phyloP scores from a whole-genome alignment of 2,329 filamentous ascomycete genomes.

The Beauveria sp. region DNA sequence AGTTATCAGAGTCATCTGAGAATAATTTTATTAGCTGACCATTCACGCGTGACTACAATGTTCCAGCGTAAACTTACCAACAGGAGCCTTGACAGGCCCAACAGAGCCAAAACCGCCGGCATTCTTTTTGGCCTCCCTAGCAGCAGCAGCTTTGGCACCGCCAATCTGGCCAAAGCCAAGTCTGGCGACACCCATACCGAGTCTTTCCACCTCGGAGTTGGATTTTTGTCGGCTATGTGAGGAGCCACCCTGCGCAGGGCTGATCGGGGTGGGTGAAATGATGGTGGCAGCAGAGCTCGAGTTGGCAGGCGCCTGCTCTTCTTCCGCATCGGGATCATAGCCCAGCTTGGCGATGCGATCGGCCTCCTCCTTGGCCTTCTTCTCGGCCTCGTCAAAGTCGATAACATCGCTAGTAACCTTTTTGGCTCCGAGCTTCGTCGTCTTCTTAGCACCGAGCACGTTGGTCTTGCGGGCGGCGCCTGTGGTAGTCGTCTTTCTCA shows the following conservation, averaged over 20 bases:
- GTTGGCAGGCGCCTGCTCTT: conserved; percentile 39
- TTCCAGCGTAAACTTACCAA: conserved; percentile 45
- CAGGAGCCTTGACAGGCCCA: conserved; percentile 61
- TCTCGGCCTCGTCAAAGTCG: conserved; percentile 96
- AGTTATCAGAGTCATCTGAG: conserved; percentile 68
- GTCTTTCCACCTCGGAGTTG: conserved; percentile 73
- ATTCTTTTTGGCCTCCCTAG: conserved; percentile 55
- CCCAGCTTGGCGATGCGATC: conserved; percentile 92
- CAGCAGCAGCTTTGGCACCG: conserved; percentile 48
- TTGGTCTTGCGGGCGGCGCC: conserved; percentile 70
- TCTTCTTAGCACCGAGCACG: conserved; percentile 80
- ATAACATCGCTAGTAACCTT: conserved; percentile 76
- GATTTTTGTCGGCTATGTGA: conserved; percentile 51
- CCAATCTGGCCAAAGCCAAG: conserved; percentile 85
- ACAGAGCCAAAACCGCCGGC: conserved; percentile 83
- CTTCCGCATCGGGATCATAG: conserved; percentile 88
- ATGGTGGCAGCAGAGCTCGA: conserved; percentile 54
- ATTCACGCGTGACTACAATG: background rate
- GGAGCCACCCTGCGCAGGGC: conserved; percentile 51
- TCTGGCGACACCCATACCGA: conserved; percentile 81
- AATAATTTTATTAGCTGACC: background rate
- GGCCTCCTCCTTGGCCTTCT: conserved; percentile 93
- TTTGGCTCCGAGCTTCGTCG: conserved; percentile 80
- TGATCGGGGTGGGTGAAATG: conserved; percentile 67
- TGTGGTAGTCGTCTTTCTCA: conserved; percentile 64